phyloP scores from a whole-genome alignment of 192 early-diverging fungal genomes.

The Pecoramyces ruminantium region DNA sequence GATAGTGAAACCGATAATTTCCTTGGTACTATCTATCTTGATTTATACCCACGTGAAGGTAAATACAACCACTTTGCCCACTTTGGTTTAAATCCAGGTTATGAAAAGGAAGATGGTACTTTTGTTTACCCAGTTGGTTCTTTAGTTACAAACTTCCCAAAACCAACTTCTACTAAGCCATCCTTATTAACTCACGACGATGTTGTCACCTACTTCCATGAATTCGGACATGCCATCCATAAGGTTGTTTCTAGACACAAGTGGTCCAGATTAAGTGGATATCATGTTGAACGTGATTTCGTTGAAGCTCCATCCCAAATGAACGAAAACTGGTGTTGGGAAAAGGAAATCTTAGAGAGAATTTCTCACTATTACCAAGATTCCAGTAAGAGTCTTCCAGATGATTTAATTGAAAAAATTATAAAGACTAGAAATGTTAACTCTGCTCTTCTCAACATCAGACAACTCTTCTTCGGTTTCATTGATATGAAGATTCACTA shows the following conservation, averaged over 20 bases:
- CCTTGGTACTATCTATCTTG: no score
- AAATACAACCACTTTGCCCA: conserved; percentile 62
- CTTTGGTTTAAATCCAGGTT: conserved; percentile 57
- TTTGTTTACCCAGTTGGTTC: conserved; percentile 43
- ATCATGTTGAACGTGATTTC: conserved; percentile 61
- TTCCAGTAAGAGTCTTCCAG: no score
- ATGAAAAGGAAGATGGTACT: conserved; percentile 24
- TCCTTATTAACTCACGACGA: conserved; percentile 63
- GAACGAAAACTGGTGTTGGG: conserved; percentile 61
- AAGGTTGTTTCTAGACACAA: conserved; percentile 51
- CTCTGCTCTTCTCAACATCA: conserved; percentile 49
- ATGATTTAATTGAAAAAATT: no score
- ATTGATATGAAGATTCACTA: conserved; percentile 64
- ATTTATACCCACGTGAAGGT: conserved; percentile 33
- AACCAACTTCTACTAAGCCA: conserved; percentile 43
- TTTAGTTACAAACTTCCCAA: no score
- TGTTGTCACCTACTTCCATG: conserved; percentile 68
- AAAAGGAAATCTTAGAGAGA: conserved; percentile 10
- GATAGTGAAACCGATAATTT: no score
- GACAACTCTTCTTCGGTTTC: conserved; percentile 59
- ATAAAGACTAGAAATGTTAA: no score
- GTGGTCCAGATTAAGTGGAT: conserved; percentile 56
- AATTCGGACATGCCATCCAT: conserved; percentile 50
- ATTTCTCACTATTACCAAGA: conserved; percentile 50
- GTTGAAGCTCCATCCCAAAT: conserved; percentile 79